A percentile compares a stretch with the other conserved stretches of the same genome.
Evolutionary conservation across 2,329 filamentous ascomycete species (phyloP).

Genomic region (Fusarium hainanense): DNA sequence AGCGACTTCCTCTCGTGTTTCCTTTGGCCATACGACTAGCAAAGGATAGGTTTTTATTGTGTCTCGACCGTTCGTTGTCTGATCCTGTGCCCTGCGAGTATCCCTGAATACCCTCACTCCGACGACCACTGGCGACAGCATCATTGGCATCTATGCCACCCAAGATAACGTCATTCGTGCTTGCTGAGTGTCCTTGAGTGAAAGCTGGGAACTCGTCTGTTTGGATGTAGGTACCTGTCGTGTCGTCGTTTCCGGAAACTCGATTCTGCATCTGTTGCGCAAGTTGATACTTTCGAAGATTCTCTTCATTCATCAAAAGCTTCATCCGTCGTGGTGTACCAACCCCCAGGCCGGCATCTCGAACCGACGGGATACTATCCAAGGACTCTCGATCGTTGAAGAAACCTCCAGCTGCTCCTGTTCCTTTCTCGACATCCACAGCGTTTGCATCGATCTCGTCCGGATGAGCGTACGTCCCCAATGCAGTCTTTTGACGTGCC

Average conservation of each 20-base stretch:
- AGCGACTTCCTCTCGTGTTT: neutral
- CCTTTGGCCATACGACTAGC: constrained; percentile 34
- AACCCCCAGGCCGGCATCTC: constrained; percentile 68
- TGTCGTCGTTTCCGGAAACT: neutral
- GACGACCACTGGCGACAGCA: constrained; percentile 4
- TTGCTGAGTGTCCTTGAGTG: constrained; percentile 16
- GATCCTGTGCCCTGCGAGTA: neutral
- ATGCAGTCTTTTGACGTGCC: constrained; percentile 72
- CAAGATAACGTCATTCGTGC: neutral
- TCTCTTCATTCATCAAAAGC: constrained; percentile 82
- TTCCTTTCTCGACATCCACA: constrained; percentile 48
- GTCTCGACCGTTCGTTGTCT: neutral
- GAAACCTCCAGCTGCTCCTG: neutral
- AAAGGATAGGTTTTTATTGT: constrained; percentile 27
- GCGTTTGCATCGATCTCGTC: constrained; percentile 63
- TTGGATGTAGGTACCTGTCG: neutral
- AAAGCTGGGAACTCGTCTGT: neutral
- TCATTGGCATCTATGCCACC: neutral
- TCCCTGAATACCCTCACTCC: neutral
- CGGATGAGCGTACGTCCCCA: constrained; percentile 75
- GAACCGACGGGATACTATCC: constrained; percentile 71
- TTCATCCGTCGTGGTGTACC: constrained; percentile 76
- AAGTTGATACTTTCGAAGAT: constrained; percentile 77
- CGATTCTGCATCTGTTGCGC: constrained; percentile 55
- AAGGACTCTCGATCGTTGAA: constrained; percentile 65